Percentiles rank a stretch among this genome's conserved stretches.
phyloP scores from a whole-genome alignment of 768 basidiomycete species.

The Phlegmacium glaucopus region DNA sequence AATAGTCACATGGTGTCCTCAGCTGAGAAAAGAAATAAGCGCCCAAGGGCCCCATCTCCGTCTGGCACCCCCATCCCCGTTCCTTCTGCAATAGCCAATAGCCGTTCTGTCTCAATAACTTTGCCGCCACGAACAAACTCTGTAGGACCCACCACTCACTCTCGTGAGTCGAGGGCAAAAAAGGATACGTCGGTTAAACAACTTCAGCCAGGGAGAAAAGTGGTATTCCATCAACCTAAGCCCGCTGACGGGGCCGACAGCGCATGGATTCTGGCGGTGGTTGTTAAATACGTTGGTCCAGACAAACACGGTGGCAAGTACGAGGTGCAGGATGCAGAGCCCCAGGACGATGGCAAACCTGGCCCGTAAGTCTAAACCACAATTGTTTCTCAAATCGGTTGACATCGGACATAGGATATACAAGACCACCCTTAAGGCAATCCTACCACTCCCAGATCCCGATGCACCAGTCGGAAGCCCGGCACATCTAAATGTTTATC shows the following conservation, averaged over 20 bases:
- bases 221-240: constrained; percentile 72
- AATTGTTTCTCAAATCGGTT: constrained; percentile 1
- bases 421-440: constrained; percentile 62
- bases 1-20: not conserved
- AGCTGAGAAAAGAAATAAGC: constrained; percentile 74
- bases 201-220: constrained; percentile 72
- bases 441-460: constrained; percentile 81
- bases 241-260: constrained; percentile 48
- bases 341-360: constrained; percentile 76
- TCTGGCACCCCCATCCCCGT: constrained; percentile 49
- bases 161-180: constrained; percentile 65
- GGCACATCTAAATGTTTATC: constrained; percentile 66
- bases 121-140: constrained; percentile 53
- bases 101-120: constrained; percentile 52
- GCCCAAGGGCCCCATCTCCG: constrained; percentile 70
- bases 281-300: constrained; percentile 64
- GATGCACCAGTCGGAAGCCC: constrained; percentile 52
- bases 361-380: constrained; percentile 42
- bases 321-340: constrained; percentile 83
- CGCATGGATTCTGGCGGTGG: constrained; percentile 79
- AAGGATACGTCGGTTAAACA: constrained; percentile 61
- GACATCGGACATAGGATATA: constrained; percentile 45
- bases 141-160: constrained; percentile 51
- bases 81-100: constrained; percentile 28
- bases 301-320: constrained; percentile 72